Evolutionary conservation across 768 basidiomycete species (phyloP).

Genomic region (Suillus decipiens): DNA sequence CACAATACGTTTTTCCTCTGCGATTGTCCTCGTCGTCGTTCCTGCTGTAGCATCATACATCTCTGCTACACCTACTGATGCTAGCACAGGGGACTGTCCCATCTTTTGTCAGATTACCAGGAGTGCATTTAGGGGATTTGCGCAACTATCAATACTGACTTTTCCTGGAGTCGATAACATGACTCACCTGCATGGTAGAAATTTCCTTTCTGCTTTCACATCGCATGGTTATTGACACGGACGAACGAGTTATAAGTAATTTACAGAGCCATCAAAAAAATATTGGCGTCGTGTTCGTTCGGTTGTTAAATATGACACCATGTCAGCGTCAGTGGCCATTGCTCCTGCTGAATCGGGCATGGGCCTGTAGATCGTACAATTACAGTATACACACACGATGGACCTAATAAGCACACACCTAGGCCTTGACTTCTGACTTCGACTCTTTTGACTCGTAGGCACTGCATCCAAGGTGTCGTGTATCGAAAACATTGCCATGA

Average conservation of each 20-base stretch:
- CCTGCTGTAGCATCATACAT: background rate
- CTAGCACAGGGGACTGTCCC: background rate
- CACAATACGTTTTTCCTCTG: background rate
- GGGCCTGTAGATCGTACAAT: too few relatives aligned
- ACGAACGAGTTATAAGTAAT: background rate
- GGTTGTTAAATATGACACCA: background rate
- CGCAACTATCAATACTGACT: background rate
- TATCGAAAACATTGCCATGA: too few relatives aligned
- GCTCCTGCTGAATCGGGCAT: too few relatives aligned
- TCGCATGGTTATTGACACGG: background rate
- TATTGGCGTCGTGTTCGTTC: background rate
- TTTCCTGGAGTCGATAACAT: background rate
- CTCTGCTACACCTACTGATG: background rate
- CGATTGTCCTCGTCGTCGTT: background rate
- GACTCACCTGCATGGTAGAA: background rate
- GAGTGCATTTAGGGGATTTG: accelerated
- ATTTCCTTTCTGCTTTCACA: background rate
- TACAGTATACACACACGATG: too few relatives aligned
- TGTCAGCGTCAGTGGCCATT: too few relatives aligned
- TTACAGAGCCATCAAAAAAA: background rate
- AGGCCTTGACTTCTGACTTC: too few relatives aligned
- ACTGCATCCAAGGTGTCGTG: too few relatives aligned
- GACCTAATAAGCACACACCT: too few relatives aligned
- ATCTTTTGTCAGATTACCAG: background rate
- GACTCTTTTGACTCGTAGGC: too few relatives aligned